These are phyloP conservation scores for Phyllostachys edulis DNA, from an alignment of 176 grass and related monocot genomes.

Conservation along the genomic window DNA sequence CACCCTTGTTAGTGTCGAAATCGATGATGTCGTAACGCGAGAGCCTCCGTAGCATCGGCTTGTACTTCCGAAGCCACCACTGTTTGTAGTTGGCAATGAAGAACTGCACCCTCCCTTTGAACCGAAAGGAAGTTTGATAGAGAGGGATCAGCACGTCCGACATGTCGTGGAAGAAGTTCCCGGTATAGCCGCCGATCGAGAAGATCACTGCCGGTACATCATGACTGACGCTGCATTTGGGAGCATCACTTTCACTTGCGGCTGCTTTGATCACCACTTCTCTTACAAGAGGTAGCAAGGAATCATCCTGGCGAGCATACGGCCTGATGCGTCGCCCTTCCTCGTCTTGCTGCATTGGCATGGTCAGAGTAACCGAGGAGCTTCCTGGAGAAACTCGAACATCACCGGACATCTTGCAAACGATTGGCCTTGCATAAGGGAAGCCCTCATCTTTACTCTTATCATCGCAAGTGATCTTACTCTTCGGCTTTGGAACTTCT, in stretches of 20 bases:
- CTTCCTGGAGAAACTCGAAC: constrained; percentile 42
- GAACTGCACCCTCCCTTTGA: constrained; percentile 50
- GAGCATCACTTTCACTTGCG: constrained; percentile 26
- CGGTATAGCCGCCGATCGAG: constrained; percentile 60
- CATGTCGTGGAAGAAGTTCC: constrained; percentile 76
- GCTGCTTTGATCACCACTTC: constrained; percentile 51
- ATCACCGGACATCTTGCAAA: constrained; percentile 57
- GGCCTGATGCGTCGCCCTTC: constrained; percentile 35
- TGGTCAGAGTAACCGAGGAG: constrained; percentile 42
- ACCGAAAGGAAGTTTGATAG: constrained; percentile 52
- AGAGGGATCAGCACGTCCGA: constrained; percentile 62
- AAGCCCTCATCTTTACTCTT: constrained; percentile 66
- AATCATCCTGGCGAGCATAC: constrained; percentile 52
- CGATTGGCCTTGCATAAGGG: constrained; percentile 60
- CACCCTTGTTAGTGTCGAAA: constrained; percentile 54
- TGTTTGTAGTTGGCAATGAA: constrained; percentile 56
- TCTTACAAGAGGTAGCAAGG: constrained; percentile 44
- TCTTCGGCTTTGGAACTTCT: constrained; percentile 31
- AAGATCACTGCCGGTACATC: constrained; percentile 58
- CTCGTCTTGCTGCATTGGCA: neutral
- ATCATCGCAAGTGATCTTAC: constrained; percentile 56
- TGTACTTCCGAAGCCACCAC: constrained; percentile 67
- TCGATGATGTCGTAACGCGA: constrained; percentile 41
- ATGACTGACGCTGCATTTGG: constrained; percentile 44
- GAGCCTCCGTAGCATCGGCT: constrained; percentile 41